Evolutionary conservation across 1,284 basidiomycete species (phyloP).

Genomic region (Bothia castanella): DNA sequence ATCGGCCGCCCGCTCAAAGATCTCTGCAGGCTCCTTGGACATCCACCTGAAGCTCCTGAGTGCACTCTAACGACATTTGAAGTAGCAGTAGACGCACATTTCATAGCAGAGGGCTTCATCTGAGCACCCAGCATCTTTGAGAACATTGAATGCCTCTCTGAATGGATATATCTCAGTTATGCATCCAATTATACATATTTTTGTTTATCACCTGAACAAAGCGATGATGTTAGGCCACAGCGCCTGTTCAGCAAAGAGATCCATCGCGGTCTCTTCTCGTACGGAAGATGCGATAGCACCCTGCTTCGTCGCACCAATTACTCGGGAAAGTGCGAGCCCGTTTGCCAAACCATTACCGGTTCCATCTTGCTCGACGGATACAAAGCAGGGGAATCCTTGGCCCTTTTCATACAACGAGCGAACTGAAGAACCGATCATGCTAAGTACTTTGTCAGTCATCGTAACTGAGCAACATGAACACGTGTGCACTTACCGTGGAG

Average conservation of each 20-base stretch:
- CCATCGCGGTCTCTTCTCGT: conserved; percentile 64
- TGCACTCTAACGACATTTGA: conserved; percentile 1
- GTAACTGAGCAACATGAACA: neutral
- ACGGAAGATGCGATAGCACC: conserved; percentile 65
- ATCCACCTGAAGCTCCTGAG: conserved; percentile 51
- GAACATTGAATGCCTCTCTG: conserved; percentile 57
- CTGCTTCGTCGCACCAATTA: conserved; percentile 59
- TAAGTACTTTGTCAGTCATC: conserved; percentile 22
- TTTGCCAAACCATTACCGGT: conserved; percentile 45
- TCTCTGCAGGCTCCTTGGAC: conserved; percentile 70
- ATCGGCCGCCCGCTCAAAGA: conserved; percentile 64
- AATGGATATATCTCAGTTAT: neutral
- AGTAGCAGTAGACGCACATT: conserved; percentile 41
- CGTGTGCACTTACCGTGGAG: conserved; percentile 39
- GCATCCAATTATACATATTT: neutral
- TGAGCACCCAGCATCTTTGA: conserved; percentile 63
- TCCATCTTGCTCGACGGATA: conserved; percentile 62
- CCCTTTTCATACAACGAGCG: conserved; percentile 58
- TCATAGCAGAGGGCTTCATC: conserved; percentile 67
- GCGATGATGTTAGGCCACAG: conserved; percentile 66
- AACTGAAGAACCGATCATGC: conserved; percentile 65
- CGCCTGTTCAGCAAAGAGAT: conserved; percentile 62
- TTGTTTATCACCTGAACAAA: conserved; percentile 47
- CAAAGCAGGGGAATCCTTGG: conserved; percentile 62
- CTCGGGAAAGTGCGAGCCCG: conserved; percentile 53